Evolutionary conservation across 2,329 filamentous ascomycete species (phyloP).

Genomic region (Xylaria sp.): DNA sequence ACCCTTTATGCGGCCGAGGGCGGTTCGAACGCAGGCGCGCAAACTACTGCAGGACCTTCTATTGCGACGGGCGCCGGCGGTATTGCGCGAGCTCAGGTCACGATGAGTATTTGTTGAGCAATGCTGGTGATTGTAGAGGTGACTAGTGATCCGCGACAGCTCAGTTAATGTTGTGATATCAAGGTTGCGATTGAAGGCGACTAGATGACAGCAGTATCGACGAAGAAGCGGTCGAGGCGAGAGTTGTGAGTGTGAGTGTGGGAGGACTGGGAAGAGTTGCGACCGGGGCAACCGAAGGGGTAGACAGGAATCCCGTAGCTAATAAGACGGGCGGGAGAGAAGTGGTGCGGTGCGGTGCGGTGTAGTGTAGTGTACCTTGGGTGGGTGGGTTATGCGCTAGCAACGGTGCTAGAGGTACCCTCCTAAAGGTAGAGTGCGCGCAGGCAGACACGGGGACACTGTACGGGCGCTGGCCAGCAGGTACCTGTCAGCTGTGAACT

Average conservation of each 20-base stretch:
- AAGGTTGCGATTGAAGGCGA: conserved; percentile 1
- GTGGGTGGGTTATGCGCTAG: conserved; percentile 23
- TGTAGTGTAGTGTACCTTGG: conserved; percentile 26
- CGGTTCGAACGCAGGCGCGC: conserved; percentile 1
- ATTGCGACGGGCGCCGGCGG: neutral
- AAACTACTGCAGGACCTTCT: neutral
- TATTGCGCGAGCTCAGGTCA: conserved; percentile 7
- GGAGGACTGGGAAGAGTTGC: conserved; percentile 34
- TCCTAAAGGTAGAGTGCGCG: no score
- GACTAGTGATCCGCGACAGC: neutral
- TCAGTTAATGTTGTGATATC: neutral
- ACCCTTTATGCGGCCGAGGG: conserved; percentile 21
- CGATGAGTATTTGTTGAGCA: neutral
- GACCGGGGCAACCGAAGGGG: conserved; percentile 32
- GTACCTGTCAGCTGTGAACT: no score
- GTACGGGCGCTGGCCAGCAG: no score
- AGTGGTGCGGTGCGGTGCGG: neutral
- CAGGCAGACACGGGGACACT: no score
- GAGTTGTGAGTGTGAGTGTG: conserved; percentile 28
- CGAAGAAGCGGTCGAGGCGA: conserved; percentile 17
- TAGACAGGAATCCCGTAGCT: conserved; percentile 41
- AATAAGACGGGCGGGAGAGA: conserved; percentile 32
- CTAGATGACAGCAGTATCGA: conserved; percentile 2
- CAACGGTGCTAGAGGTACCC: conserved; percentile 21
- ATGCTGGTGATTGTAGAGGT: neutral